Base-by-base conservation (phyloP, 768 basidiomycete genomes). In the Tylopilus balloui region DNA sequence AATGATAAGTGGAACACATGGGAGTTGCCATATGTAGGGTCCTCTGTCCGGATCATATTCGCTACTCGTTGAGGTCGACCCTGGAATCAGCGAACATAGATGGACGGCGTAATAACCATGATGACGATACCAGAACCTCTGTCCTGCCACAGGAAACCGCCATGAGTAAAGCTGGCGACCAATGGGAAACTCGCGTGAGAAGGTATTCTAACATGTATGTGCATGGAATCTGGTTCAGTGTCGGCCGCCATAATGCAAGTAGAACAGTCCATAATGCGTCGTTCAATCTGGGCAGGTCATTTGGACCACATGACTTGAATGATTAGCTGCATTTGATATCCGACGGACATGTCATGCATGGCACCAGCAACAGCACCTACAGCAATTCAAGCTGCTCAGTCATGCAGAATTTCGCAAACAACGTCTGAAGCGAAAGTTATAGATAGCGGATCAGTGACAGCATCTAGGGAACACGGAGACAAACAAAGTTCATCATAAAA, bases 401-500 rank as follows among this genome's bases (percentile, higher is more conserved):
- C 34, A 23, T 37, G 53, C 19, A 17, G 24, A 10, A 14, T 31
- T 19, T 27, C 40, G 32, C n/a, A 32, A 13, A 23, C 25, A 25
- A 54, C 23, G 24, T 11, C 28, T 42, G 48, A 50, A 13, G 41
- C 20, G 27, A 36, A 17, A 32, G 28, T 14, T 31, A 34, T 41
- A 45, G 31, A 43, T 41, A 40, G 31, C 31, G 14, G 13, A 40
- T 14, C 20, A n/a, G 17, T 37, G 51, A 39, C 28, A 50, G 4
- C 27, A 15, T 20, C 15, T 35, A 17, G 31, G 37, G 27, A 41
- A 43, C 19, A 32, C 11, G 17, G 45, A n/a, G 14, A 21, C 5
- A 32, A 21, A 31, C 11, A 9, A 44, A 12, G 23, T 29, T 36
- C 15, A 13, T 66, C 51, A 61, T 15, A 78, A 52, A 25, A 78